These are phyloP conservation scores for Boletus patriciae DNA, from an alignment of 768 basidiomycete genomes.

Conservation along the genomic window DNA sequence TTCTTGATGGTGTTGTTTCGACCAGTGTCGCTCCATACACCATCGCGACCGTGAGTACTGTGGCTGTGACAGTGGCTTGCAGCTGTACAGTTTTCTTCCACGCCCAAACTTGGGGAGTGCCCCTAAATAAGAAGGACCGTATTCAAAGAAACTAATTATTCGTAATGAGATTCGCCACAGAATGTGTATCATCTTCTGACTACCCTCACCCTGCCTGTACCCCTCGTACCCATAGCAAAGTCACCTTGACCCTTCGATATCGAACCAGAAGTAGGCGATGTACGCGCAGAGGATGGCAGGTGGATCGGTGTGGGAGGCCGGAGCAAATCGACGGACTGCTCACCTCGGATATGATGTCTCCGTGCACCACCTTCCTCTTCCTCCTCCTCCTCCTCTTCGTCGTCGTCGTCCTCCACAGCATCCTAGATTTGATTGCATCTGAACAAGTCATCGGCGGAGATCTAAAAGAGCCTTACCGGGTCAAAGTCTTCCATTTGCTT, in stretches of 20 bases:
- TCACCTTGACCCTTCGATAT: conserved; percentile 46
- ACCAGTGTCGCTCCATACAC: conserved; percentile 20
- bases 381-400: conserved; percentile 51
- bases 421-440: conserved; percentile 40
- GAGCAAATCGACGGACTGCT: conserved; percentile 38
- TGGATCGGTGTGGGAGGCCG: conserved; percentile 41
- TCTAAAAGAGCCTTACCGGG: conserved; percentile 47
- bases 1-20: conserved; percentile 48
- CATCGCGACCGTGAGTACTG: conserved; percentile 20
- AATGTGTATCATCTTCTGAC: conserved; percentile 44
- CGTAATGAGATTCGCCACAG: conserved; percentile 16
- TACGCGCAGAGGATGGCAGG: conserved; percentile 46
- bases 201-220: conserved; percentile 49
- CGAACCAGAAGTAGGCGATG: conserved; percentile 52
- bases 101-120: conserved; percentile 20
- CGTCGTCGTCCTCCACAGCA: conserved; percentile 56
- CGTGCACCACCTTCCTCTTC: conserved; percentile 28
- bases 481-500: conserved; percentile 87
- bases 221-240: conserved; percentile 24
- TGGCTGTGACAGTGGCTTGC: conserved; percentile 54
- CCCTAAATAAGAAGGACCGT: conserved; percentile 9
- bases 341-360: conserved; percentile 35
- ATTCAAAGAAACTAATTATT: conserved; percentile 12
- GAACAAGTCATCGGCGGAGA: conserved; percentile 1
- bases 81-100: conserved; percentile 56